phyloP scores from a whole-genome alignment of 768 basidiomycete genomes.

The Gautieria morchelliformis region DNA sequence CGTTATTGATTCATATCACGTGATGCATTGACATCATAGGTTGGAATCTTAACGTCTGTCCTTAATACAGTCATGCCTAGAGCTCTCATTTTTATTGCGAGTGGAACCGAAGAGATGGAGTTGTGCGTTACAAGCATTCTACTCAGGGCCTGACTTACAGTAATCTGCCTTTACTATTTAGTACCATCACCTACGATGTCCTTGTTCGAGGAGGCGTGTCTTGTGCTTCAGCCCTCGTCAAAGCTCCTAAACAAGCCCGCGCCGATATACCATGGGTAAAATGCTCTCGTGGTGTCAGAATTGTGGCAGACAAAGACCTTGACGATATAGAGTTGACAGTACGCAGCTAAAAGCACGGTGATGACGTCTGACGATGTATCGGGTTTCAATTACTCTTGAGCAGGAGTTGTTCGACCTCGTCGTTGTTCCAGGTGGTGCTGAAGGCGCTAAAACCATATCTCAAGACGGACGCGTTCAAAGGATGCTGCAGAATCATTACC shows the following conservation, averaged over 20 bases:
- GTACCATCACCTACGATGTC: constrained; percentile 75
- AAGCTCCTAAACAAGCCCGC: constrained; percentile 11
- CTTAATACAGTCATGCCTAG: constrained; percentile 23
- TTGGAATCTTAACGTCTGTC: no score
- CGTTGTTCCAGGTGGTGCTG: constrained; percentile 70
- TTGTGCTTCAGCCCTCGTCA: constrained; percentile 57
- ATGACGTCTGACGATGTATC: background rate
- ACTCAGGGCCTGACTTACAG: background rate
- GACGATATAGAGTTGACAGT: constrained; percentile 11
- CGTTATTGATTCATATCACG: background rate
- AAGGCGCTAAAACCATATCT: constrained; percentile 69
- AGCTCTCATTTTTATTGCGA: constrained; percentile 64
- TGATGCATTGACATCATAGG: background rate
- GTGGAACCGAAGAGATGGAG: constrained; percentile 87
- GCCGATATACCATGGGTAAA: constrained; percentile 40
- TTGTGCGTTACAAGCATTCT: constrained; percentile 40
- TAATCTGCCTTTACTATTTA: constrained; percentile 18
- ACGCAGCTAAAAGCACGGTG: background rate
- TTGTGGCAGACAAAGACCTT: constrained; percentile 45
- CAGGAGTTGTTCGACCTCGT: constrained; percentile 46
- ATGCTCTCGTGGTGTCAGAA: constrained; percentile 65
- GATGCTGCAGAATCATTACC: constrained; percentile 48
- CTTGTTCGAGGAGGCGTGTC: constrained; percentile 66
- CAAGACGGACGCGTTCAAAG: constrained; percentile 47
- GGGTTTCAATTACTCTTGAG: background rate